phyloP scores from a whole-genome alignment of 2,329 filamentous ascomycete genomes.

The Sarocladium brachiariae region DNA sequence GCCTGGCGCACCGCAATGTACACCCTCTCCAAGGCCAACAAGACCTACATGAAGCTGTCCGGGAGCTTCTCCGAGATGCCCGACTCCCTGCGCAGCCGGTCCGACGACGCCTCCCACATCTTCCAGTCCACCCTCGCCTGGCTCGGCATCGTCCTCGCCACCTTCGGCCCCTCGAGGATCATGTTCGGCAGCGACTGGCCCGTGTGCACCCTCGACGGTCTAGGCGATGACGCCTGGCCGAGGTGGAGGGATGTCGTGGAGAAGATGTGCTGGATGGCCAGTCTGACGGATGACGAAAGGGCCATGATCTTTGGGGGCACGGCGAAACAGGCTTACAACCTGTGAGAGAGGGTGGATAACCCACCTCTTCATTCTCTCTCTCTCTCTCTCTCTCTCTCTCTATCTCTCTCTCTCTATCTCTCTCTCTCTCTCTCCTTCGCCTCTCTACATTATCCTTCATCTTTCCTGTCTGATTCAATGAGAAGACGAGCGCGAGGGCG shows the following conservation, averaged over 20 bases:
- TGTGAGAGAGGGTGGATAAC: no score
- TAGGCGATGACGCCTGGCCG: conserved; percentile 56
- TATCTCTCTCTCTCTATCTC: no score
- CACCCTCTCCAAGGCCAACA: conserved; percentile 55
- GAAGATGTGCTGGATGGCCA: conserved; percentile 56
- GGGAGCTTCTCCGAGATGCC: conserved; percentile 78
- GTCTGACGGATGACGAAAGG: conserved; percentile 53
- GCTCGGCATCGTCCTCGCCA: conserved; percentile 63
- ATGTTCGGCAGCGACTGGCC: conserved; percentile 97
- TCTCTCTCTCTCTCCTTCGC: no score
- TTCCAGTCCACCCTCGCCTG: conserved; percentile 61
- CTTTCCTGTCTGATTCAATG: no score
- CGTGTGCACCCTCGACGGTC: conserved; percentile 61
- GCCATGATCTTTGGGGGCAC: conserved; percentile 66
- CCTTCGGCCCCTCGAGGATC: conserved; percentile 64
- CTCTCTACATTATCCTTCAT: no score
- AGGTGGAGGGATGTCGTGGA: conserved; percentile 70
- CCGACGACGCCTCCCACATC: conserved; percentile 45
- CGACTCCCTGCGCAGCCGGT: conserved; percentile 35
- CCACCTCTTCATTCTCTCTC: no score
- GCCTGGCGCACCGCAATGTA: conserved; percentile 66
- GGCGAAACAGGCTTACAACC: conserved; percentile 62
- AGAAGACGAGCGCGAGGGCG: no score
- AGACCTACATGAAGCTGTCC: conserved; percentile 86
- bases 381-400: no score